These are phyloP conservation scores for Parastagonospora avenae DNA, from an alignment of 2,329 filamentous ascomycete species.

Conservation along the genomic window DNA sequence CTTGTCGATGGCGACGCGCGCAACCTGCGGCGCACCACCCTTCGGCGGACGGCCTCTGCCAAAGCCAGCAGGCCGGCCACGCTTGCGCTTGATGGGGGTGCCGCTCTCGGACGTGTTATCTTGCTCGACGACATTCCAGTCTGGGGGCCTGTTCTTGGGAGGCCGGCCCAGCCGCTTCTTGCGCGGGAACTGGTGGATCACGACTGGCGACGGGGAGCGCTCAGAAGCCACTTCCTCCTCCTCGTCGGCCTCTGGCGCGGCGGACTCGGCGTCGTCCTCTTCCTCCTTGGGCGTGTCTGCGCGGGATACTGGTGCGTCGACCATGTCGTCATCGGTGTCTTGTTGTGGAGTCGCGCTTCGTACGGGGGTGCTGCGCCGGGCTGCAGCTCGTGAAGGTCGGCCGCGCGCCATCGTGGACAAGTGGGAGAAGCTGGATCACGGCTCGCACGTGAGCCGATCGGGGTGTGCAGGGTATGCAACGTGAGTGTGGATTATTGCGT, in stretches of 20 bases:
- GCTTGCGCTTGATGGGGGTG: slow-evolving; percentile 55
- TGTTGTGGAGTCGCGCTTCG: slow-evolving; percentile 44
- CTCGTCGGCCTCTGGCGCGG: slow-evolving; percentile 47
- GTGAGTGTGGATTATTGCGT: neutral
- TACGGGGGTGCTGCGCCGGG: slow-evolving; percentile 45
- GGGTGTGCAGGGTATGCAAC: neutral
- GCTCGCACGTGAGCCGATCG: neutral
- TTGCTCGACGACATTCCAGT: slow-evolving; percentile 66
- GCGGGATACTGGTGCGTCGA: slow-evolving; percentile 40
- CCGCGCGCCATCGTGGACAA: slow-evolving; percentile 41
- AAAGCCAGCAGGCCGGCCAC: slow-evolving; percentile 56
- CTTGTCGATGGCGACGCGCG: slow-evolving; percentile 86
- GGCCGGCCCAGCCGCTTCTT: slow-evolving; percentile 81
- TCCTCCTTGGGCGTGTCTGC: slow-evolving; percentile 52
- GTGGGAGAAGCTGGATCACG: neutral
- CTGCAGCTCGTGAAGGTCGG: slow-evolving; percentile 45
- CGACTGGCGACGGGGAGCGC: slow-evolving; percentile 51
- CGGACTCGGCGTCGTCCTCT: slow-evolving; percentile 56
- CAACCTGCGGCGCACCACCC: slow-evolving; percentile 74
- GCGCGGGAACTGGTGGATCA: slow-evolving; percentile 66
- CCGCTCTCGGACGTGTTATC: slow-evolving; percentile 55
- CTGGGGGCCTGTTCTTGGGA: slow-evolving; percentile 81
- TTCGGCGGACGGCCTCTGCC: slow-evolving; percentile 76
- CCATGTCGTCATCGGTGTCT: slow-evolving; percentile 44
- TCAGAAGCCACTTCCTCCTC: slow-evolving; percentile 53